These are phyloP conservation scores for Breynia disticha DNA, from an alignment of 441 rosid genomes.

Conservation along the genomic window DNA sequence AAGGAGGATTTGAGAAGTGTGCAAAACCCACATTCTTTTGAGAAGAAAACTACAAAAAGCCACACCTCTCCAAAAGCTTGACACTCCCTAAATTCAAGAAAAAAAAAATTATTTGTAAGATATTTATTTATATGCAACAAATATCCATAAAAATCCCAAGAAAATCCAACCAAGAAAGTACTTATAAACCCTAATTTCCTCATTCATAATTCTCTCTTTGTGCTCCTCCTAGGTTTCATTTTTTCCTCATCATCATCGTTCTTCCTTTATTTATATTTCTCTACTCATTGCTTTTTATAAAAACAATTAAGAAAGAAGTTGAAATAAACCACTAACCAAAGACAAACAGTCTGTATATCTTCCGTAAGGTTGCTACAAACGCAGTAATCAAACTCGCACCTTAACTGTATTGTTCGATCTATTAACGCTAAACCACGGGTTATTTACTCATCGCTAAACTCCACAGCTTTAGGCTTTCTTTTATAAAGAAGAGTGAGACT, in stretches of 20 bases:
- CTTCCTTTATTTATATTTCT: neutral
- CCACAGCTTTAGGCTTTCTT: neutral
- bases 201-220: neutral
- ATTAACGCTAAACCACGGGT: too few species aligned
- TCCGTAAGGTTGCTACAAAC: too few species aligned
- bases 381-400: too few species aligned
- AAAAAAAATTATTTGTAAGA: too few species aligned
- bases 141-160: constrained; percentile 6
- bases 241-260: neutral
- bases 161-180: neutral
- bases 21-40: neutral
- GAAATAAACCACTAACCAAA: too few species aligned
- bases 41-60: constrained; percentile 13
- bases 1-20: neutral
- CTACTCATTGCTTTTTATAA: too few species aligned
- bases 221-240: neutral
- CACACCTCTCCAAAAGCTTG: constrained; percentile 21
- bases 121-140: too few species aligned
- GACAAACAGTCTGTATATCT: too few species aligned
- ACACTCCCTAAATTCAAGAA: constrained; percentile 18
- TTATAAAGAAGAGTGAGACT: neutral
- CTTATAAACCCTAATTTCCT: neutral
- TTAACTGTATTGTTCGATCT: too few species aligned
- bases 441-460: neutral
- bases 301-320: too few species aligned